Conservation (phyloP, 1,284 basidiomycete species). For the Pisolithus thermaeus region DNA sequence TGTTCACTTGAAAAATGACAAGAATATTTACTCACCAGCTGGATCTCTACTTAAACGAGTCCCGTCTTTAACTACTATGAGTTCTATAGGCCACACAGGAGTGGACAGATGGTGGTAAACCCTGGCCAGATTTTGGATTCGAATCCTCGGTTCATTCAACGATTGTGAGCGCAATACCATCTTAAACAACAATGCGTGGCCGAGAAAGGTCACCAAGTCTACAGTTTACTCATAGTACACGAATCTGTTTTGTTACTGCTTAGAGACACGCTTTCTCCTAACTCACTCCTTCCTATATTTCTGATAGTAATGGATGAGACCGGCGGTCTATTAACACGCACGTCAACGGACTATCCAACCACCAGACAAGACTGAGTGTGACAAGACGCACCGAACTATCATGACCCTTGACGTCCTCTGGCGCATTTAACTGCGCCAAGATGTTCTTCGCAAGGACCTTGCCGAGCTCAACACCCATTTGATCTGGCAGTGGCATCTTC, state of each 20-base stretch:
- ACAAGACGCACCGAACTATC: constrained; percentile 77
- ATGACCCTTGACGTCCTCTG: constrained; percentile 84
- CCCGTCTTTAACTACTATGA: too few relatives aligned
- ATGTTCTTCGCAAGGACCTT: constrained; percentile 97
- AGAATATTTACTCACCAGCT: too few relatives aligned
- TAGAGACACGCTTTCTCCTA: neutral
- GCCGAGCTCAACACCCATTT: constrained; percentile 96
- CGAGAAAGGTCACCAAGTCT: too few relatives aligned
- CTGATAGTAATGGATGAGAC: constrained; percentile 93
- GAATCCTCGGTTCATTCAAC: too few relatives aligned
- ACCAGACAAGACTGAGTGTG: neutral
- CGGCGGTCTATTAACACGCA: constrained; percentile 62
- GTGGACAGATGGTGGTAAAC: too few relatives aligned
- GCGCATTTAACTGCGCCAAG: constrained; percentile 76
- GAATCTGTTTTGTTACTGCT: neutral
- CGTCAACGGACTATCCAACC: constrained; percentile 7
- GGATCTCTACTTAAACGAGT: too few relatives aligned
- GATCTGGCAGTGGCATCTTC: constrained; percentile 41
- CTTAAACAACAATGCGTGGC: too few relatives aligned
- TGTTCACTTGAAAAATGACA: too few relatives aligned
- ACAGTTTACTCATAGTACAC: neutral
- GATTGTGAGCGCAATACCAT: too few relatives aligned
- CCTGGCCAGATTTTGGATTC: too few relatives aligned
- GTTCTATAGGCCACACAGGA: too few relatives aligned
- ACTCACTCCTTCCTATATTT: constrained; percentile 70